Evolutionary conservation across 202 grass and related monocot species (phyloP).

Genomic region (Schoenoplectus triqueter): DNA sequence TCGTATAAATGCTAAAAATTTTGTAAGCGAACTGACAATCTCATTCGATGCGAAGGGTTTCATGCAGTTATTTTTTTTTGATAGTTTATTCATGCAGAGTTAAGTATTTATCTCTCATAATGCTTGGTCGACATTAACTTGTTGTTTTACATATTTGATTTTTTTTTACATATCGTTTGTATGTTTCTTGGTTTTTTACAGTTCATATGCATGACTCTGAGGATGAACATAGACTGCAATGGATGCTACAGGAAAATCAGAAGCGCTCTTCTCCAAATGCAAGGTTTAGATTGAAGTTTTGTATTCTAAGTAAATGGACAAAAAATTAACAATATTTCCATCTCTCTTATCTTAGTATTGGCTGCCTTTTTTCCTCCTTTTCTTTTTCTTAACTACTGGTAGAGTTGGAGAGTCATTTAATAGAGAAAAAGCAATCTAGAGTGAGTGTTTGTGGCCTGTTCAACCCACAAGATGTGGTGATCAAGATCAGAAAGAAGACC

Average conservation of each 20-base stretch:
- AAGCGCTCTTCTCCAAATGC: constrained; percentile 80
- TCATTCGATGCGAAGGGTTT: not conserved
- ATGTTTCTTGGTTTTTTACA: constrained; percentile 24
- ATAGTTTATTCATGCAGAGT: not conserved
- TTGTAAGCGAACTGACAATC: not conserved
- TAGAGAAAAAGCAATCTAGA: constrained; percentile 76
- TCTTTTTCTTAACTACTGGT: not conserved
- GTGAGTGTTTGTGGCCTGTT: constrained; percentile 62
- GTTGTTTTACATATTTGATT: not conserved
- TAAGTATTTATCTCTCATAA: not conserved
- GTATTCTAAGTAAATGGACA: not conserved
- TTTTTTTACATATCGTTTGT: not conserved
- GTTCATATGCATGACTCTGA: constrained; percentile 75
- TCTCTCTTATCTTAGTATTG: not conserved
- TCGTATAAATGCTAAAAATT: not conserved
- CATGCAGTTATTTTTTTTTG: not conserved
- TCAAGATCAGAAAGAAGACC: constrained; percentile 81
- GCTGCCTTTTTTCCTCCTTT: not conserved
- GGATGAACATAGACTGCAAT: constrained; percentile 97
- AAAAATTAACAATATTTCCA: not conserved
- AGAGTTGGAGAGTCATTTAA: constrained; percentile 77
- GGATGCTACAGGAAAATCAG: constrained; percentile 88
- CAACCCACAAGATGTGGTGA: constrained; percentile 83
- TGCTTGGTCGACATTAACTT: not conserved
- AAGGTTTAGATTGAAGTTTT: constrained; percentile 42